Conservation (phyloP, 2,329 filamentous ascomycete genomes). For the Aspergillus tubingensis region DNA sequence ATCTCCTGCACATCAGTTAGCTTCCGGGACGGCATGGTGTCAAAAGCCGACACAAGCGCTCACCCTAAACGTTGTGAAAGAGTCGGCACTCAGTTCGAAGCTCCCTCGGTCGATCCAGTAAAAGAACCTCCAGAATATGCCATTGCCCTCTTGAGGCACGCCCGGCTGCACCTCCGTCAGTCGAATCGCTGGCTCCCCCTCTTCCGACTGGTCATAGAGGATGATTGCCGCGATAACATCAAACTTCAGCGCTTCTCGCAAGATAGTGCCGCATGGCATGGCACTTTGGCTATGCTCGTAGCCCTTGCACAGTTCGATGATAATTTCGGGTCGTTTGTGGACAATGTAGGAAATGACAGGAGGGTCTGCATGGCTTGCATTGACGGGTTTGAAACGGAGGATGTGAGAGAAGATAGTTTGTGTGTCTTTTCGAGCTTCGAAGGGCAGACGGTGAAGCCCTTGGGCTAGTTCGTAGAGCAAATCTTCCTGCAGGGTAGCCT, state of each 20-base stretch:
- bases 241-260: constrained; percentile 87
- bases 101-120: constrained; percentile 95
- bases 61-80: constrained; percentile 95
- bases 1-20: constrained; percentile 67
- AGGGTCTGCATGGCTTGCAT: constrained; percentile 70
- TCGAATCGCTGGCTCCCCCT: constrained; percentile 73
- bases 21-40: background rate
- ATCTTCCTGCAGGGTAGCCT: constrained; percentile 83
- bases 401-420: constrained; percentile 96
- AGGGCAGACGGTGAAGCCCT: constrained; percentile 81
- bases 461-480: constrained; percentile 80
- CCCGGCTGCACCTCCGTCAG: constrained; percentile 76
- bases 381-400: constrained; percentile 79
- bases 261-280: constrained; percentile 83
- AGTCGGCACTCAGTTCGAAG: constrained; percentile 95
- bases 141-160: constrained; percentile 72
- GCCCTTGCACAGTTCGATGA: constrained; percentile 83
- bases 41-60: constrained; percentile 26
- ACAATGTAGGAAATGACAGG: constrained; percentile 87
- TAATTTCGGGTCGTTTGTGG: constrained; percentile 79
- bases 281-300: constrained; percentile 90
- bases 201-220: constrained; percentile 82
- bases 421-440: constrained; percentile 93
- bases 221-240: constrained; percentile 89
- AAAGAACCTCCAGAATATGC: constrained; percentile 96